Evolutionary conservation across 2,329 filamentous ascomycete species (phyloP).

Genomic region (Penicillium sp.): DNA sequence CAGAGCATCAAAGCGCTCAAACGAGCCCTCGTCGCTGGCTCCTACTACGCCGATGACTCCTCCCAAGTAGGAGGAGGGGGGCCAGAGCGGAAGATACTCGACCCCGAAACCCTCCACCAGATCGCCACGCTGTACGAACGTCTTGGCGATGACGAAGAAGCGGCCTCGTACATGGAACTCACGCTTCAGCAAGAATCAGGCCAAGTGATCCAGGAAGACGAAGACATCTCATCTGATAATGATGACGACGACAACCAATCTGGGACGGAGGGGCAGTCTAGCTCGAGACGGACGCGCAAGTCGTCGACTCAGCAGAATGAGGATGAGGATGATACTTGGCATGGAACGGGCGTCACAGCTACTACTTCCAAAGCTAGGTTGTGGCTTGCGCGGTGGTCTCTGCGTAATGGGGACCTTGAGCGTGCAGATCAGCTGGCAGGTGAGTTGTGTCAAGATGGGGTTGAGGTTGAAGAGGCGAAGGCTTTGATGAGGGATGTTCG

Average conservation of each 20-base stretch:
- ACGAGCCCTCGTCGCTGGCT: constrained; percentile 77
- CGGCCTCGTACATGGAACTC: constrained; percentile 89
- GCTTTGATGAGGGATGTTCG: constrained; percentile 79
- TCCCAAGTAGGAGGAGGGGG: too few species aligned
- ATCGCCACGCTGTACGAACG: constrained; percentile 85
- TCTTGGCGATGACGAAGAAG: constrained; percentile 66
- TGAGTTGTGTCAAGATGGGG: constrained; percentile 88
- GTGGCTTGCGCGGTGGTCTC: constrained; percentile 81
- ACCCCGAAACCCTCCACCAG: constrained; percentile 81
- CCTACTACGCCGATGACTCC: constrained; percentile 61
- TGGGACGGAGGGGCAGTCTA: too few species aligned
- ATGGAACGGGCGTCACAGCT: constrained; percentile 72
- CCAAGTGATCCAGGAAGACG: constrained; percentile 35
- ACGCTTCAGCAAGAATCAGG: constrained; percentile 88
- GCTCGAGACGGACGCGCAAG: too few species aligned
- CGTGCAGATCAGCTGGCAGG: constrained; percentile 72
- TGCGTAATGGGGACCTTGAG: constrained; percentile 64
- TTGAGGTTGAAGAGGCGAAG: constrained; percentile 95
- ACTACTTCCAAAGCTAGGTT: constrained; percentile 86
- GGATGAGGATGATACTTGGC: constrained; percentile 27
- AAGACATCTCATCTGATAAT: too few species aligned
- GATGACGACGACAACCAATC: too few species aligned
- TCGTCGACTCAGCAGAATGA: too few species aligned
- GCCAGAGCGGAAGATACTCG: constrained; percentile 50
- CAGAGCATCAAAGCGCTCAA: constrained; percentile 95